Conservation (phyloP, 148 eudicot species). For the Rhododendron henanense region DNA sequence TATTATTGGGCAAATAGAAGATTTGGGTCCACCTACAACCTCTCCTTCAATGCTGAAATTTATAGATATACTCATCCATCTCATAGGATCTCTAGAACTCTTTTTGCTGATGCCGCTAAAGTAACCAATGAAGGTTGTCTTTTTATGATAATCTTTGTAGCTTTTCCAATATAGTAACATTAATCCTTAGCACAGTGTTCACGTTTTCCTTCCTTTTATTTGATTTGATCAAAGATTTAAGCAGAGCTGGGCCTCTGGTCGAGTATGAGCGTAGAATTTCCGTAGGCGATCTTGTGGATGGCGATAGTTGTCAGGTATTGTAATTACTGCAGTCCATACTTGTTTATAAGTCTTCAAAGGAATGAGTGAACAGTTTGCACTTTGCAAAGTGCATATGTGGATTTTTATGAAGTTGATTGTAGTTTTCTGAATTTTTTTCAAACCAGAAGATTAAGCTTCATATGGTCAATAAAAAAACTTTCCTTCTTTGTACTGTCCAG, state of each 20-base stretch:
- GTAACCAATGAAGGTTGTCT: slow-evolving; percentile 45
- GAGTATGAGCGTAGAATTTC: slow-evolving; percentile 86
- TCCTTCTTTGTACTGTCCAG: background rate
- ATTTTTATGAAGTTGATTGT: background rate
- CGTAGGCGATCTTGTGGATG: slow-evolving; percentile 84
- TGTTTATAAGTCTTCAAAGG: background rate
- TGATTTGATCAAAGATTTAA: slow-evolving; percentile 30
- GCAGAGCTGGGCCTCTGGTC: slow-evolving; percentile 66
- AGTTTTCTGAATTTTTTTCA: background rate
- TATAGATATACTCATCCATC: slow-evolving; percentile 29
- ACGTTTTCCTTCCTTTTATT: slow-evolving; percentile 7
- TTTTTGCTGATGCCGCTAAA: slow-evolving; percentile 43
- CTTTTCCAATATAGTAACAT: background rate
- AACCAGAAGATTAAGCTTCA: background rate
- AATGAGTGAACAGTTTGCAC: background rate
- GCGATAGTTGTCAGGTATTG: slow-evolving; percentile 80
- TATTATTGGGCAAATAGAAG: slow-evolving; percentile 22
- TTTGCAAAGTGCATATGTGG: background rate
- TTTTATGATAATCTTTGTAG: background rate
- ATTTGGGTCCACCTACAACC: slow-evolving; percentile 20
- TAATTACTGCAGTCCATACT: background rate
- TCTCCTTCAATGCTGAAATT: slow-evolving; percentile 20
- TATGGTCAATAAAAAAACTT: background rate
- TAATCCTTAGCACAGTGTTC: background rate
- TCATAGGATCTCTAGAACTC: slow-evolving; percentile 35